Evolutionary conservation across 2,329 filamentous ascomycete species (phyloP).

Genomic region (Colletotrichum gloeosporioides): DNA sequence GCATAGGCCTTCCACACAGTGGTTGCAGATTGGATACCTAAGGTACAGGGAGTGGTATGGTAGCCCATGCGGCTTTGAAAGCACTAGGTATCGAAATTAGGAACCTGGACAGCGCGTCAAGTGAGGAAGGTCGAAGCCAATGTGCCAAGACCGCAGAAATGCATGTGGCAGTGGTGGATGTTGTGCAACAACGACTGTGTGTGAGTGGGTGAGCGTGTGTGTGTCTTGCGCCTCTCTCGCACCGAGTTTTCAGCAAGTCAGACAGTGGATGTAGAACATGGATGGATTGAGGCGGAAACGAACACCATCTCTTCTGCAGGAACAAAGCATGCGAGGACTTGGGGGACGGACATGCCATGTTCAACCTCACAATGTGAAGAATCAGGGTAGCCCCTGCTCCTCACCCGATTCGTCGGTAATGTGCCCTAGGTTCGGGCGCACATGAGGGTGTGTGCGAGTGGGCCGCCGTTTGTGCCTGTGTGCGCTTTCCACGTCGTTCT

Average conservation of each 20-base stretch:
- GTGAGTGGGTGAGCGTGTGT: neutral
- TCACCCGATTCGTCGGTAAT: too few species aligned
- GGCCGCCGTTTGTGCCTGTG: too few species aligned
- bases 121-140: constrained; percentile 11
- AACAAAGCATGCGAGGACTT: neutral
- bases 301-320: neutral
- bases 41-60: neutral
- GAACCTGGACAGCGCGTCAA: neutral
- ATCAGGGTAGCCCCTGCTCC: too few species aligned
- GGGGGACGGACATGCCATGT: neutral
- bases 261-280: neutral
- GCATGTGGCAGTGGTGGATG: neutral
- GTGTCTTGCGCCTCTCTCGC: too few species aligned
- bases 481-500: too few species aligned
- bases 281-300: neutral
- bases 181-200: neutral
- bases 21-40: neutral
- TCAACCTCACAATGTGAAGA: too few species aligned
- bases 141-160: neutral
- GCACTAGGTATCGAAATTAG: neutral
- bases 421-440: too few species aligned
- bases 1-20: neutral
- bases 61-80: neutral
- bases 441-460: too few species aligned
- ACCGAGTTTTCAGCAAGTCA: neutral